Evolutionary conservation across 305 asterid genomes (phyloP), one percentile per base, ranked within the genome.

Genomic region (Fraxinus nigra): DNA sequence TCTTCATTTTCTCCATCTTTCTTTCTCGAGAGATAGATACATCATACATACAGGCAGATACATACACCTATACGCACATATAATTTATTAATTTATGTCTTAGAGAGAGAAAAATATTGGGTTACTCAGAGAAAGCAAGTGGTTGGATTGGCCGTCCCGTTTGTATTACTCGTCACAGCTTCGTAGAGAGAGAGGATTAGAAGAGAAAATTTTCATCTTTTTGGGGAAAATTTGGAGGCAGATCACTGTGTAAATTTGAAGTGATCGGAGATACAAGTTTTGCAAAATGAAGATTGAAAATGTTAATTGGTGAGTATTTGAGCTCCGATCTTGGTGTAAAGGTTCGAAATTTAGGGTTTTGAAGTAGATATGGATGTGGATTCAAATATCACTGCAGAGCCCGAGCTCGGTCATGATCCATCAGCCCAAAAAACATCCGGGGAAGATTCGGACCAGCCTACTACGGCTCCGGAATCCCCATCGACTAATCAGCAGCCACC

Each of bases 311-410:
- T 85, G 87, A 88, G 84, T 80, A 73, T 87, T 83, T 85, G 78
- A 86, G 89, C 90, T 89, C 91, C 93, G 97, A 92, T 92, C 92
- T 88, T 85, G 78, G 82, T 84, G 80, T 30, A 51, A 88, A 85
- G 80, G 80, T 84, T 86, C 30, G 72, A 74, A 87, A 78, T 86
- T 89, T 85, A 88, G 94, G 95, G 91, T 88, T 90, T 90, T 84
- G 77, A 70, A 88, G 81, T 78, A 51, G 86, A 73, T 77, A 95
- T 95, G 98, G 97, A 95, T 80, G 92, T 91, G 85, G 98, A 95
- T 93, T 90, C 97, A 82, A 89, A 89, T 87, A 92, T 92, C 95
- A 87, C 91, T 67, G 79, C 97, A 43, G 96, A 92, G 78, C 81
- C 91, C 91, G 96, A 69, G 11, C 40, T 7, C 10, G 24, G 89